Evolutionary conservation across 176 grass and related monocot genomes (phyloP).

Genomic region (Aegilops tauschii): DNA sequence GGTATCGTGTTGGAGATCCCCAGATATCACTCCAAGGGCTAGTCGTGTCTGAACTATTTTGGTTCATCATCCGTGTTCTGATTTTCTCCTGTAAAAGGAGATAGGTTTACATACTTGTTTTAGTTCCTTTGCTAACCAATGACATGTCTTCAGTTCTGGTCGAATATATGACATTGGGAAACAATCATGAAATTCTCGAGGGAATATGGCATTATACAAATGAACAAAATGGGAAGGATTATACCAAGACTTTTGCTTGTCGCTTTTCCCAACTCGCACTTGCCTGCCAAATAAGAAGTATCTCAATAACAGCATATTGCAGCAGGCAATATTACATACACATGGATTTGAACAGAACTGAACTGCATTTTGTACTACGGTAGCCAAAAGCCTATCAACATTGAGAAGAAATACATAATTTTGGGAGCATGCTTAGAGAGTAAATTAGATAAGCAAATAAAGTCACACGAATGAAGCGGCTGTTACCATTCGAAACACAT

Average conservation of each 20-base stretch:
- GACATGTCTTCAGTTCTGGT: background rate
- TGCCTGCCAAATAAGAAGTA: conserved; percentile 47
- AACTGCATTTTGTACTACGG: too few relatives aligned
- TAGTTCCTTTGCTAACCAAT: background rate
- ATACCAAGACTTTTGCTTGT: conserved; percentile 86
- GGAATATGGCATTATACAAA: background rate
- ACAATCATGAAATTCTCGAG: background rate
- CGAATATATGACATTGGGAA: background rate
- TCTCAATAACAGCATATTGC: background rate
- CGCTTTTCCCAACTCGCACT: conserved; percentile 72
- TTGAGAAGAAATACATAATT: background rate
- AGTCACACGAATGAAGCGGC: background rate
- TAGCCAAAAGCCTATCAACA: too few relatives aligned
- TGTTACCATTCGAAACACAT: conserved; percentile 79
- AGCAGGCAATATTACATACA: background rate
- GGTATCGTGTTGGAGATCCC: conserved; percentile 43
- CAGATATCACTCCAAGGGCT: conserved; percentile 77
- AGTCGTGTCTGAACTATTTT: conserved; percentile 52
- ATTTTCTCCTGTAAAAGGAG: conserved; percentile 53
- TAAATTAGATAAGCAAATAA: background rate
- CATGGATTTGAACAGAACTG: too few relatives aligned
- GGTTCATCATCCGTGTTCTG: conserved; percentile 57
- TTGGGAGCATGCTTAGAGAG: background rate
- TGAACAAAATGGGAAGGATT: background rate
- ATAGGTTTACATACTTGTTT: background rate